Conservation (phyloP, 1,284 basidiomycete species). For the Singerocomus inundabilis region DNA sequence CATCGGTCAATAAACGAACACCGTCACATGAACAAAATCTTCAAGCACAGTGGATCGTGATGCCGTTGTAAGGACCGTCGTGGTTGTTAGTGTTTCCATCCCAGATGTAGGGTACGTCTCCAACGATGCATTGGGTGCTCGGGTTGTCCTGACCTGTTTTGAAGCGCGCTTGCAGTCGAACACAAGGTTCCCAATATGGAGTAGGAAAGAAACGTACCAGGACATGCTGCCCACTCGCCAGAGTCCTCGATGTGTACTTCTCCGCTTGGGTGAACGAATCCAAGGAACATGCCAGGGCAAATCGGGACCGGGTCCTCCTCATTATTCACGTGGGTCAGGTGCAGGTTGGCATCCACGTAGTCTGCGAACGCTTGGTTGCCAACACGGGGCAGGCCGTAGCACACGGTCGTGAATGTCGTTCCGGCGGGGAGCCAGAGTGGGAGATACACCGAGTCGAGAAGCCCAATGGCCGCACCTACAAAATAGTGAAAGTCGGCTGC, state of each 20-base stretch:
- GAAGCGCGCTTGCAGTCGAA: not conserved
- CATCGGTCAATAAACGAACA: no score
- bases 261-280: constrained; percentile 54
- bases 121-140: constrained; percentile 50
- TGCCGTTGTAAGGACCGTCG: constrained; percentile 57
- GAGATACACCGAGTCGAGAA: constrained; percentile 47
- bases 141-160: constrained; percentile 55
- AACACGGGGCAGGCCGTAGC: constrained; percentile 62
- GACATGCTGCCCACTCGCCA: constrained; percentile 47
- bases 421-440: constrained; percentile 36
- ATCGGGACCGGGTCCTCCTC: constrained; percentile 49
- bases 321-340: constrained; percentile 53
- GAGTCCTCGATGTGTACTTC: constrained; percentile 57
- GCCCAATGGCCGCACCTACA: constrained; percentile 49
- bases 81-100: constrained; percentile 48
- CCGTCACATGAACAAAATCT: no score
- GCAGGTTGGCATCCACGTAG: constrained; percentile 50
- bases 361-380: constrained; percentile 64
- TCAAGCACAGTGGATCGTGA: constrained; percentile 37
- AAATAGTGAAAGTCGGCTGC: not conserved
- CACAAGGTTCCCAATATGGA: not conserved
- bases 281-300: constrained; percentile 49
- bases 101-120: constrained; percentile 55
- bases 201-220: constrained; percentile 32
- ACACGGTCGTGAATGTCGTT: constrained; percentile 37